These are phyloP conservation scores for Acorus calamus DNA, from an alignment of 106 monocot species.

Conservation along the genomic window DNA sequence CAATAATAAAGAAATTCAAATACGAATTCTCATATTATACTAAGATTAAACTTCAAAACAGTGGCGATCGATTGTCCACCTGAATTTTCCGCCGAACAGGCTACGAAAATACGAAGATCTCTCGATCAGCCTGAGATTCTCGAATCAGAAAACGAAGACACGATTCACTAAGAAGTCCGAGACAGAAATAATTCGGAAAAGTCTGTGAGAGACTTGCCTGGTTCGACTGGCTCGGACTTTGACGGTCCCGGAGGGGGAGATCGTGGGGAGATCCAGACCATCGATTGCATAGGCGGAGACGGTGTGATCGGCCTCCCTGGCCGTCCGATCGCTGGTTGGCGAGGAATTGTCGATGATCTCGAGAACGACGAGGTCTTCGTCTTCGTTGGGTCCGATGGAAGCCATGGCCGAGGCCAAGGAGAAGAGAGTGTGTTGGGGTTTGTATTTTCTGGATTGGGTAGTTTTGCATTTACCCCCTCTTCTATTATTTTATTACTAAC, in stretches of 20 bases:
- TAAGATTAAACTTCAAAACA: background rate
- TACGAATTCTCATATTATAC: background rate
- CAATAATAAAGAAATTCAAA: conserved; percentile 12
- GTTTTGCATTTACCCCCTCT: too few species aligned
- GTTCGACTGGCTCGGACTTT: conserved; percentile 25
- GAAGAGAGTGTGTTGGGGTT: too few species aligned
- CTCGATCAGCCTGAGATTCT: conserved; percentile 21
- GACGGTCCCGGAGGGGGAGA: conserved; percentile 14
- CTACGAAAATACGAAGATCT: conserved; percentile 42
- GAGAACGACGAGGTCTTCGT: conserved; percentile 28
- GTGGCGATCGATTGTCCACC: conserved; percentile 10
- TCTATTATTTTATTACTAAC: too few species aligned
- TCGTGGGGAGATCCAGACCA: conserved; percentile 21
- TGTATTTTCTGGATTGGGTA: too few species aligned
- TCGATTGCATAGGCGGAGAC: conserved; percentile 25
- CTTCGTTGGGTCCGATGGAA: background rate
- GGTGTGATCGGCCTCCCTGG: background rate
- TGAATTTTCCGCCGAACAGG: conserved; percentile 47
- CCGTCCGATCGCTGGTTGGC: background rate
- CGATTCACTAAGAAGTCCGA: background rate
- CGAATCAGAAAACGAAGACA: background rate
- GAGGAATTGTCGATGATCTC: conserved; percentile 19
- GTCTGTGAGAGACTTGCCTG: conserved; percentile 8
- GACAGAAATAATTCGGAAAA: background rate
- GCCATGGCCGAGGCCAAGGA: conserved; percentile 5